Evolutionary conservation across 306 rosid genomes (phyloP), one percentile per base, ranked within the genome.

Genomic region (Gleditsia sinensis): DNA sequence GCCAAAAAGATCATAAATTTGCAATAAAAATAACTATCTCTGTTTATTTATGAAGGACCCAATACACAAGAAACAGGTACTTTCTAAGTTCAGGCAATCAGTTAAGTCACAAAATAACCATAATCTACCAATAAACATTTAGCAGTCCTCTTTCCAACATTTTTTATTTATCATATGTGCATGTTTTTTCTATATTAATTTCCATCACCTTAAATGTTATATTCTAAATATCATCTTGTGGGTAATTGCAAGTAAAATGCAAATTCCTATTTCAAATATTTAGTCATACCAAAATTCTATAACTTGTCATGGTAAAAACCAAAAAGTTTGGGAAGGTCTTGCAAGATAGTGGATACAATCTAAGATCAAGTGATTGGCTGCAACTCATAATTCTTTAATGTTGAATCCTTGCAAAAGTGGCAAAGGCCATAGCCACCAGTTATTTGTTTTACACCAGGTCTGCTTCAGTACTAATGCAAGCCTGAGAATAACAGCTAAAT

Each of bases 31-130:
- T 16, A 67, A 74, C 69, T 32, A 42, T 43, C 36, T 51, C 54
- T 37, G 12, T 59, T 39, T 37, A 37, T 36, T 70, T 37, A 5
- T n/a, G n/a, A 25, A 67, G 30, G 48, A 39, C 49, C 36, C 50
- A 60, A 69, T 54, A 45, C 68, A 61, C n/a, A 61, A 6, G 69
- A 25, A 75, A 64, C 49, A 57, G 56, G 51, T 3, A 42, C 62
- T 53, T 48, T 51, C 19, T n/a, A 55, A 30, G 51, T 55, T 43
- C 36, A 55, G 54, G 33, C 33, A 16, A 16, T 19, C 4, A 36
- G 23, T 34, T 9, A 53, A 39, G 33, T 61, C 7, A 65, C 25
- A 54, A 71, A 43, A 53, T 65, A 39, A 78, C 4, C 13, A 23
- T 30, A 69, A 5, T 17, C 25, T 25, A 49, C 7, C 46, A 12